Evolutionary conservation across 306 rosid genomes (phyloP).

Genomic region (Cucumis hystrix): DNA sequence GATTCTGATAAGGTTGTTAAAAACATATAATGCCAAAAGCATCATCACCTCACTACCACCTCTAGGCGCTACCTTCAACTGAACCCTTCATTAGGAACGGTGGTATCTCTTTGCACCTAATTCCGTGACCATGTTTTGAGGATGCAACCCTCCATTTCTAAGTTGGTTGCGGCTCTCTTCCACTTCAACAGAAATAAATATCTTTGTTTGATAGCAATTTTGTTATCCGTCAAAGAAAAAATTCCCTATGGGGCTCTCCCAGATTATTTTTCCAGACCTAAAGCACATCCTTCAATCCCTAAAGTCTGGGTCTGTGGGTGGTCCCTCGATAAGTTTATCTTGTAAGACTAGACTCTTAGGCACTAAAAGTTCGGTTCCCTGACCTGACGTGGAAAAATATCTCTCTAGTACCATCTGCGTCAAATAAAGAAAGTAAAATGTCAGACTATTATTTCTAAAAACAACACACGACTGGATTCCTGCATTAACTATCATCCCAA

Average conservation of each 20-base stretch:
- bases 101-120: not conserved
- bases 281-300: slow-evolving; percentile 13
- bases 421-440: not conserved
- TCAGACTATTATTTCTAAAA: not conserved
- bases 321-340: slow-evolving; percentile 41
- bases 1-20: not conserved
- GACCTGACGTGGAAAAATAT: slow-evolving; percentile 56
- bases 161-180: not conserved
- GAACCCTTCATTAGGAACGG: not conserved
- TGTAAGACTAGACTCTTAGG: slow-evolving; percentile 55
- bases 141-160: not conserved
- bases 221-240: not conserved
- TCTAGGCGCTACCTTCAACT: not conserved
- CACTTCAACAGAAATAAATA: not conserved
- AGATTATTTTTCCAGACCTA: not conserved
- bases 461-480: not conserved
- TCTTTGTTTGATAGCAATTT: not conserved
- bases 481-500: not conserved
- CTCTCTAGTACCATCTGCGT: slow-evolving; percentile 77
- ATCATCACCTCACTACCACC: not conserved
- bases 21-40: not conserved
- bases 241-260: not conserved
- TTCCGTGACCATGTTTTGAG: not conserved
- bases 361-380: slow-evolving; percentile 58
- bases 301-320: slow-evolving; percentile 48